Conservation (phyloP, 2,329 filamentous ascomycete species). For the Ceratocystis lukuohia region DNA sequence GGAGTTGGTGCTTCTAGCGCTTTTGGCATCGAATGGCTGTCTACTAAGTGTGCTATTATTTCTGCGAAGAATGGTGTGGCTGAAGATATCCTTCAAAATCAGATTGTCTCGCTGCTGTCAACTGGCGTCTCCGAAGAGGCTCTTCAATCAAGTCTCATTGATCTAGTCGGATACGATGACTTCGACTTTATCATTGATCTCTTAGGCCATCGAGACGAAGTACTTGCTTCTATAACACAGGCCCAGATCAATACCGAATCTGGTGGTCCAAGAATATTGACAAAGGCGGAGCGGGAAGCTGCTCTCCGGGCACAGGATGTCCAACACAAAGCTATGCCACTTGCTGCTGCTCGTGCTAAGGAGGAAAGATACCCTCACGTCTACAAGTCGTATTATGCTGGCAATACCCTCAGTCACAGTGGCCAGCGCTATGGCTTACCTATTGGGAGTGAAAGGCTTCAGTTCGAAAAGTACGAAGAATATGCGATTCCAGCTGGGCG, state of each 20-base stretch:
- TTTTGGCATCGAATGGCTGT: constrained; percentile 58
- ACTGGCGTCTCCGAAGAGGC: constrained; percentile 63
- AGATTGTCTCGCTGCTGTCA: constrained; percentile 60
- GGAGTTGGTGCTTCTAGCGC: constrained; percentile 22
- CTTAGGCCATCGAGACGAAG: constrained; percentile 60
- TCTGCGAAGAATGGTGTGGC: constrained; percentile 54
- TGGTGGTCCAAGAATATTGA: constrained; percentile 42
- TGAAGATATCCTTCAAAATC: constrained; percentile 56
- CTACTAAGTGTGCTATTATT: constrained; percentile 52
- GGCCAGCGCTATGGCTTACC: constrained; percentile 78
- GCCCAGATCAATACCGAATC: constrained; percentile 11
- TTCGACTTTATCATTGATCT: constrained; percentile 85
- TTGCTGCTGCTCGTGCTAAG: constrained; percentile 58
- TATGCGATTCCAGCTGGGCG: constrained; percentile 72
- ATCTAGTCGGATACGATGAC: constrained; percentile 85
- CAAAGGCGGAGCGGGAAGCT: constrained; percentile 63
- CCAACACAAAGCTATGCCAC: constrained; percentile 64
- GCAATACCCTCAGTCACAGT: constrained; percentile 67
- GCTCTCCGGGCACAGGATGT: constrained; percentile 61
- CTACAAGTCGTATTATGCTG: constrained; percentile 69
- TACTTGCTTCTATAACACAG: constrained; percentile 37
- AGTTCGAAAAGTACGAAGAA: constrained; percentile 74
- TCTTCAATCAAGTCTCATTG: constrained; percentile 78
- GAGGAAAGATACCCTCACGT: constrained; percentile 83
- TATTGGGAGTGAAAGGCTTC: constrained; percentile 54